Evolutionary conservation across 2,329 filamentous ascomycete species (phyloP), one percentile per base, ranked within the genome.

Genomic region (Exophiala calicioides): DNA sequence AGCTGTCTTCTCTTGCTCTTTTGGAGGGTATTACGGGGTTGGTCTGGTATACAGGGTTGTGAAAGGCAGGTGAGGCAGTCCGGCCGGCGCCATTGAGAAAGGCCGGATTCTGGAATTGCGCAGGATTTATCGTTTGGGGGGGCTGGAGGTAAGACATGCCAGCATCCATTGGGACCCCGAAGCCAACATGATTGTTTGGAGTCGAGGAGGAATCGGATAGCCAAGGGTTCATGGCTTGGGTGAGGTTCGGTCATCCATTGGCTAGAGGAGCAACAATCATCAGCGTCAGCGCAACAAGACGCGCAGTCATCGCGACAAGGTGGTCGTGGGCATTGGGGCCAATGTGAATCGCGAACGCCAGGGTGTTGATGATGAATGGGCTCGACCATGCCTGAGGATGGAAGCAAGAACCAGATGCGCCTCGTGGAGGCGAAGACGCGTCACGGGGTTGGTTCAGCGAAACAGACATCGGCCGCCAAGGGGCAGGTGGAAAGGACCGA

Each of bases 1-100:
- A 78, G 63, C 84, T 90, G 68, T 96, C 90, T 69, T 95, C 89
- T 64, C 81, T 76, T 41, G 87, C 80, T 62, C 93, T 82, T 72
- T 97, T 98, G 16, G 90, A 91, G 48, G 91, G 91, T 58, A 95
- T 84, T 62, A 95, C 83, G 36, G 86, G 78, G 70, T 88, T 91
- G 58, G 88, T 88, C 65, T 90, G 86, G 73, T 91, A 94, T 62
- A 81, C 80, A 52, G 85, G 80, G 62, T 86, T 87, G 62, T 85
- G 80, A 67, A 88, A 91, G 49, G 82, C 82, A 33, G 87, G 86
- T 43, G 88, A 90, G 52, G 82, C 83, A 69, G 89, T 90, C 76
- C 88, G 88, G 75, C 87, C 85, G 62, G 78, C 81, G 71, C 88
- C 86, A 73, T 91, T 93, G 66, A 88, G 87, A 80, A 91, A 86